Percentiles rank a stretch among this genome's conserved stretches.
Conservation (phyloP, 1,139 yeast genomes). For the Blastobotrys indianensis region DNA sequence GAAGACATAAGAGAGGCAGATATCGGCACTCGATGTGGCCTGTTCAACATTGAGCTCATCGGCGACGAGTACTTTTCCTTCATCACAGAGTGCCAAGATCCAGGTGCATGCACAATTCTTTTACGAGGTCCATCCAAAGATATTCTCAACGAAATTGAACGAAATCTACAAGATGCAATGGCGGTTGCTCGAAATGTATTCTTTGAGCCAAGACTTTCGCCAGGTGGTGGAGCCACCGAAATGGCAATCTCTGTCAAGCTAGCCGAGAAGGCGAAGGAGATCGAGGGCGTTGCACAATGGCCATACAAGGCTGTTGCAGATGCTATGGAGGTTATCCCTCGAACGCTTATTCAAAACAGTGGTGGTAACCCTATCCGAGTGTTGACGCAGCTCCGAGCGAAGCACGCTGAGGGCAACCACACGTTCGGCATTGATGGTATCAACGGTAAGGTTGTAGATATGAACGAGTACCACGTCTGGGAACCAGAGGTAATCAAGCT, state of each 20-base stretch:
- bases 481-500: constrained; percentile 98
- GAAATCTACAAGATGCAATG: constrained; percentile 98
- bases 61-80: constrained; percentile 97
- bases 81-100: constrained; percentile 72
- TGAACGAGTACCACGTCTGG: constrained; percentile 96
- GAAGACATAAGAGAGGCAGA: constrained; percentile 92
- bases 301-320: constrained; percentile 99
- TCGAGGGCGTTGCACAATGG: constrained; percentile 97
- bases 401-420: constrained; percentile 79
- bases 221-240: constrained; percentile 99
- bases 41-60: constrained; percentile 86
- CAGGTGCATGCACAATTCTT: constrained; percentile 89
- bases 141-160: constrained; percentile 89
- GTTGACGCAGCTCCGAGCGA: constrained; percentile 86
- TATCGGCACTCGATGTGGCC: constrained; percentile 82
- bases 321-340: constrained; percentile 96
- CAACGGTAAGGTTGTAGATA: constrained; percentile 86
- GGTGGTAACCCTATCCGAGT: constrained; percentile 94
- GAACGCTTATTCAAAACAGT: constrained; percentile 94
- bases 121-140: constrained; percentile 97
- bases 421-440: constrained; percentile 96
- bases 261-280: constrained; percentile 83
- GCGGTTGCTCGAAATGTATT: constrained; percentile 94
- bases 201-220: constrained; percentile 90
- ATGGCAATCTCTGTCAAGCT: constrained; percentile 93